phyloP scores from a whole-genome alignment of 768 basidiomycete genomes.

The Terana coerulea region DNA sequence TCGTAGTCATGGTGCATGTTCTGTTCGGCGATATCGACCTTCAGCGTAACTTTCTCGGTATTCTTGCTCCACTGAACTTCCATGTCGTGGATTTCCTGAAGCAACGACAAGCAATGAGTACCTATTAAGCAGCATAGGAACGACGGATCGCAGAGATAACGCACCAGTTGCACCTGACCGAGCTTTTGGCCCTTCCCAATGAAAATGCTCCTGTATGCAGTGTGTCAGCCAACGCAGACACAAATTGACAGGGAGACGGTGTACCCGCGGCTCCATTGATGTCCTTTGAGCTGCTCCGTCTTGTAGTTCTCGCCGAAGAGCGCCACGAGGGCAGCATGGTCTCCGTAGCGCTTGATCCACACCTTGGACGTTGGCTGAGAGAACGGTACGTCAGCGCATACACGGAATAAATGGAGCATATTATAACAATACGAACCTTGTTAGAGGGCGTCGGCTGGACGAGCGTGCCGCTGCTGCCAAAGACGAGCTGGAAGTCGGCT shows the following conservation, averaged over 20 bases:
- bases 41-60: constrained; percentile 8
- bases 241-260: not conserved
- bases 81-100: constrained; percentile 8
- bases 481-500: constrained; percentile 14
- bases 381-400: not conserved
- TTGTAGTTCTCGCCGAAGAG: constrained; percentile 12
- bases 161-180: constrained; percentile 4
- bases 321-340: not conserved
- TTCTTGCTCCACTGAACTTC: constrained; percentile 14
- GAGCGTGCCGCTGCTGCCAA: constrained; percentile 12
- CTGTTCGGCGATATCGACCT: constrained; percentile 10
- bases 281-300: constrained; percentile 9
- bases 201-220: constrained; percentile 7
- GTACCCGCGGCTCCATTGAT: constrained; percentile 9
- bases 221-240: not conserved
- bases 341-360: constrained; percentile 4
- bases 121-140: too few relatives aligned
- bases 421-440: constrained; percentile 6
- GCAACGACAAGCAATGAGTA: too few relatives aligned
- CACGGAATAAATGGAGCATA: not conserved
- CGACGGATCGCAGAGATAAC: too few relatives aligned
- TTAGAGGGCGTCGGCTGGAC: constrained; percentile 9
- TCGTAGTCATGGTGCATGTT: not conserved
- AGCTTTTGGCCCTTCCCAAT: constrained; percentile 12
- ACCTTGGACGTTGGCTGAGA: constrained; percentile 12